phyloP scores from a whole-genome alignment of 2,329 filamentous ascomycete species.

The Ambrosiella xylebori region DNA sequence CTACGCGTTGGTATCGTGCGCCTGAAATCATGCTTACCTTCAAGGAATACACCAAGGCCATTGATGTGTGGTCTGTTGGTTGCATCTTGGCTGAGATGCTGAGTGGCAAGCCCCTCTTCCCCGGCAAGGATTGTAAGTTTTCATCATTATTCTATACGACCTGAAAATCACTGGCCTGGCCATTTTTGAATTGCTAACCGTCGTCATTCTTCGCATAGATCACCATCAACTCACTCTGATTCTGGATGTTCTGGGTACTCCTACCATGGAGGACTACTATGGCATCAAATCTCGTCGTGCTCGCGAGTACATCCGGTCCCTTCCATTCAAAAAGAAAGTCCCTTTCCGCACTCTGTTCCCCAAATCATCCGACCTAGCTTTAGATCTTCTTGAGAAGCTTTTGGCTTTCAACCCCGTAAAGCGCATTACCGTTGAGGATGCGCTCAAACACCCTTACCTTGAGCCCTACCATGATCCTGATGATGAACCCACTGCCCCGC shows the following conservation, averaged over 20 bases:
- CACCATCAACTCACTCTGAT: conserved; percentile 97
- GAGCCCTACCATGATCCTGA: conserved; percentile 98
- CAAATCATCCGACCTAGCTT: conserved; percentile 91
- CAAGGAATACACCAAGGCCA: conserved; percentile 99
- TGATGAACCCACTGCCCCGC: conserved; percentile 89
- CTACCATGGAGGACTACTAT: conserved; percentile 99
- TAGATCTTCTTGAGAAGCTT: conserved; percentile 88
- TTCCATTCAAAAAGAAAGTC: conserved; percentile 99
- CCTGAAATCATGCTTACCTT: conserved; percentile 99
- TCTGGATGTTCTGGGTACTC: conserved; percentile 88
- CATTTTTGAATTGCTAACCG: too few species aligned
- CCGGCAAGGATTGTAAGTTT: conserved; percentile 85
- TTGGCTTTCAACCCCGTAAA: conserved; percentile 97
- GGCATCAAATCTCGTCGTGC: conserved; percentile 97
- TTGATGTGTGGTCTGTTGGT: conserved; percentile 97
- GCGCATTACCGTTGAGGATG: conserved; percentile 95
- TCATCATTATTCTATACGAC: background rate
- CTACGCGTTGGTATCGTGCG: conserved; percentile 95
- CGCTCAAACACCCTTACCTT: conserved; percentile 90
- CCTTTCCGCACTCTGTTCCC: conserved; percentile 94
- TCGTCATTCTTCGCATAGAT: conserved; percentile 34
- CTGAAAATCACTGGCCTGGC: background rate
- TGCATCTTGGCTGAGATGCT: conserved; percentile 98
- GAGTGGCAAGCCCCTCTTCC: conserved; percentile 93
- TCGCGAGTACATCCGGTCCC: conserved; percentile 90